phyloP scores from a whole-genome alignment of 2,329 filamentous ascomycete species.

The Penicillium vulpinum region DNA sequence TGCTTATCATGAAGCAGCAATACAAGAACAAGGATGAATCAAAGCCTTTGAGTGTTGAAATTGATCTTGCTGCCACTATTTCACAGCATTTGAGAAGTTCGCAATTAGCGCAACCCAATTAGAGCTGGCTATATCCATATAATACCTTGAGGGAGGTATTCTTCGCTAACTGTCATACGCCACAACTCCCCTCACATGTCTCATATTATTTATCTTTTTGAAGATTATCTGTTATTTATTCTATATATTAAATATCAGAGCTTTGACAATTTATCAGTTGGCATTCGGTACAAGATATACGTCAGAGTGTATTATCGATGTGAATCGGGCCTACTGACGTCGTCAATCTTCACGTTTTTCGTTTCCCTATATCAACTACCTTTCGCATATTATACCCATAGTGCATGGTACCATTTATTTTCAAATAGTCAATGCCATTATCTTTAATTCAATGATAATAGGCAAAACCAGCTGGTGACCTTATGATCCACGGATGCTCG shows the following conservation, averaged over 20 bases:
- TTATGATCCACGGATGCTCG: neutral
- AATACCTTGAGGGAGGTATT: neutral
- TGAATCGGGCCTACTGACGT: no score
- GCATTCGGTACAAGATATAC: neutral
- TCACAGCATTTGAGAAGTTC: neutral
- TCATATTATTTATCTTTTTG: neutral
- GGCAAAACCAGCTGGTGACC: neutral
- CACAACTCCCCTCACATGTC: neutral
- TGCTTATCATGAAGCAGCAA: constrained; percentile 8
- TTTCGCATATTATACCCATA: no score
- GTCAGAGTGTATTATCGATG: no score
- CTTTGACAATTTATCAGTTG: no score
- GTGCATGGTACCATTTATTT: no score
- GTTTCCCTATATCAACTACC: no score
- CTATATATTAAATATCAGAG: neutral
- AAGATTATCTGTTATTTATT: neutral
- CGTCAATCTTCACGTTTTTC: no score
- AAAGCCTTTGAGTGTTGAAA: neutral
- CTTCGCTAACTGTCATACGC: neutral
- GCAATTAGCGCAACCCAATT: neutral
- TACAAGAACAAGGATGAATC: constrained; percentile 4
- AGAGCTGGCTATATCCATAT: neutral
- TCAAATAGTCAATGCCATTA: no score
- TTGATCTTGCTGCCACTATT: constrained; percentile 12
- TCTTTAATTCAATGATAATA: no score